Evolutionary conservation across 1,284 basidiomycete genomes (phyloP).

Genomic region (Entoloma clypeatum): DNA sequence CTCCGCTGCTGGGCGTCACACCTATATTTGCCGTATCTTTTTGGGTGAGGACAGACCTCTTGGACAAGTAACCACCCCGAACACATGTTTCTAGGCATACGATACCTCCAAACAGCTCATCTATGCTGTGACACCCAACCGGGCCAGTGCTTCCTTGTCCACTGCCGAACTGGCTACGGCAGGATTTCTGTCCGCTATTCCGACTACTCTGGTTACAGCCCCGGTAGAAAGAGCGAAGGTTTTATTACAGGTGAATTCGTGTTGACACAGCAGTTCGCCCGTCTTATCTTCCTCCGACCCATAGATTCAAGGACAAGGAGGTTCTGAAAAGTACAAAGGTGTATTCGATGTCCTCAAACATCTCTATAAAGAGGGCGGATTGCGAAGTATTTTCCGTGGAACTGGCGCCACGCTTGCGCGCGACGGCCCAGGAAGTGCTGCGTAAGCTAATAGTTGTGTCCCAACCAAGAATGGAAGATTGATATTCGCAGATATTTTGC

Average conservation of each 20-base stretch:
- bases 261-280: neutral
- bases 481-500: slow-evolving; percentile 79
- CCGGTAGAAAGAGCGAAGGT: slow-evolving; percentile 99
- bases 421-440: slow-evolving; percentile 96
- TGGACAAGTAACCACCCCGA: neutral
- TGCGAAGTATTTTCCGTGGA: slow-evolving; percentile 91
- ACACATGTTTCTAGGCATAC: slow-evolving; percentile 64
- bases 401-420: slow-evolving; percentile 89
- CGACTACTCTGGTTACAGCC: slow-evolving; percentile 88
- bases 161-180: slow-evolving; percentile 85
- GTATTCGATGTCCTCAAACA: slow-evolving; percentile 90
- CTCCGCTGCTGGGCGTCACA: slow-evolving; percentile 93
- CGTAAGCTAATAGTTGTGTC: slow-evolving; percentile 51
- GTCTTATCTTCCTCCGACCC: slow-evolving; percentile 5
- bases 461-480: slow-evolving; percentile 5
- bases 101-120: slow-evolving; percentile 92
- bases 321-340: slow-evolving; percentile 80
- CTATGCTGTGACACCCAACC: slow-evolving; percentile 65
- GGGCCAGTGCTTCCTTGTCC: slow-evolving; percentile 63
- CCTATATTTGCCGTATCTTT: slow-evolving; percentile 99
- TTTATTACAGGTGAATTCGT: slow-evolving; percentile 69
- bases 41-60: slow-evolving; percentile 59
- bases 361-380: slow-evolving; percentile 92
- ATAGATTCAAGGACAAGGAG: slow-evolving; percentile 87
- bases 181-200: slow-evolving; percentile 93